Percentiles rank a stretch among this genome's conserved stretches.
Conservation (phyloP, 2,329 filamentous ascomycete genomes). For the Penicillium decumbens region DNA sequence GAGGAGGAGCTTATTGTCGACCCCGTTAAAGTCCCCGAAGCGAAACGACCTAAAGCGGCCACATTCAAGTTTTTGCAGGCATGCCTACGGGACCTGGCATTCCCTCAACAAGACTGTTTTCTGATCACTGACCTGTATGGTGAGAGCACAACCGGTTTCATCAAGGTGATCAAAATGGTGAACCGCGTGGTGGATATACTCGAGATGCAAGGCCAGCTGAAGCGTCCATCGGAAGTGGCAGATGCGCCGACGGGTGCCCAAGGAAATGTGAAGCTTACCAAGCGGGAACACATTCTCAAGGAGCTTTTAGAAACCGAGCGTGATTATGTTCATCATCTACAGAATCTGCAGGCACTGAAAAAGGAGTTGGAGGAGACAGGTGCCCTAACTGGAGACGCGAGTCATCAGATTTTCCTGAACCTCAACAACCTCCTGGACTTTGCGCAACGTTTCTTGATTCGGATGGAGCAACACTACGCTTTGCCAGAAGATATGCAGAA, state of each 20-base stretch:
- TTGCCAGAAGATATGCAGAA: conserved; percentile 71
- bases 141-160: conserved; percentile 93
- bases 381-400: conserved; percentile 78
- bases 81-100: conserved; percentile 74
- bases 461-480: conserved; percentile 91
- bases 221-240: conserved; percentile 51
- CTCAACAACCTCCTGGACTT: conserved; percentile 93
- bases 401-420: conserved; percentile 95
- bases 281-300: conserved; percentile 82
- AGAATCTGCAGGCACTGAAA: conserved; percentile 89
- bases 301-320: conserved; percentile 93
- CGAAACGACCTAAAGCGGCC: conserved; percentile 77
- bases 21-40: conserved; percentile 58
- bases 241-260: conserved; percentile 46
- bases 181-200: conserved; percentile 87
- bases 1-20: conserved; percentile 64
- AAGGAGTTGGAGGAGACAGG: conserved; percentile 83
- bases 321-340: conserved; percentile 95
- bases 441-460: conserved; percentile 88
- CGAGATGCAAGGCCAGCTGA: conserved; percentile 71
- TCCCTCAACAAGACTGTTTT: conserved; percentile 78
- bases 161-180: conserved; percentile 92
- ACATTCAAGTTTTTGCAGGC: conserved; percentile 91
- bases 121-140: conserved; percentile 87
- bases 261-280: conserved; percentile 56